Conservation (phyloP, 1,284 basidiomycete genomes). For the Ceratobasidium sp. region DNA sequence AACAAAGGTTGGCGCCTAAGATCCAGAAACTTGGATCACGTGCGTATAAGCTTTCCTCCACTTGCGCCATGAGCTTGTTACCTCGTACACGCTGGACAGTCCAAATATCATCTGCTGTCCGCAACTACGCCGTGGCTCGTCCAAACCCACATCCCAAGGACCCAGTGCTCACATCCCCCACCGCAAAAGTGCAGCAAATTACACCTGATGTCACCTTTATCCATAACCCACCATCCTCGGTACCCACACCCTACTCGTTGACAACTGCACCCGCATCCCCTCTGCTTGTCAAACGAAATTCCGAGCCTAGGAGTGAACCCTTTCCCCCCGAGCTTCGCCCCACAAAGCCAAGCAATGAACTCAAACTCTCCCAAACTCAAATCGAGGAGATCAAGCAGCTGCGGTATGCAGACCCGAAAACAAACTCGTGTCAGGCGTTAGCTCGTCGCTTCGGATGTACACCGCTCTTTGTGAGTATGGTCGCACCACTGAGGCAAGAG, state of each 20-base stretch:
- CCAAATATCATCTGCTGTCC: background rate
- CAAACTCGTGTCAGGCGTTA: slow-evolving; percentile 63
- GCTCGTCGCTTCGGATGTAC: slow-evolving; percentile 70
- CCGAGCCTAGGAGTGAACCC: slow-evolving; percentile 50
- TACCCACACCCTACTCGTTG: slow-evolving; percentile 73
- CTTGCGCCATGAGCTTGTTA: slow-evolving; percentile 17
- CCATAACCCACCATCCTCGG: slow-evolving; percentile 77
- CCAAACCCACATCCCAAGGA: slow-evolving; percentile 58
- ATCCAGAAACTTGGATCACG: slow-evolving; percentile 8
- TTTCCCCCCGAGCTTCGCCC: slow-evolving; percentile 60
- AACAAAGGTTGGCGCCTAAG: slow-evolving; percentile 3
- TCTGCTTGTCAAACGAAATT: slow-evolving; percentile 59
- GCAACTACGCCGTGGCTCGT: slow-evolving; percentile 34
- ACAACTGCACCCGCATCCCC: slow-evolving; percentile 74
- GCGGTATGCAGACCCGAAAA: slow-evolving; percentile 62
- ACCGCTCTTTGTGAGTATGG: slow-evolving; percentile 63
- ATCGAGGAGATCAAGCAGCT: slow-evolving; percentile 67
- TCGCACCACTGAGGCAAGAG: slow-evolving; percentile 65
- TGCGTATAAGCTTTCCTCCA: background rate
- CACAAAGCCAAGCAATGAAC: slow-evolving; percentile 52
- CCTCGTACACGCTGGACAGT: background rate
- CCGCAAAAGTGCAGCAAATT: slow-evolving; percentile 66
- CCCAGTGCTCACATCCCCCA: slow-evolving; percentile 65
- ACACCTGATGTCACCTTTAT: slow-evolving; percentile 74
- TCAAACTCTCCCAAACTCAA: slow-evolving; percentile 62